Evolutionary conservation across 768 basidiomycete genomes (phyloP), one percentile per base, ranked within the genome.

Genomic region (Mycena chlorophos): DNA sequence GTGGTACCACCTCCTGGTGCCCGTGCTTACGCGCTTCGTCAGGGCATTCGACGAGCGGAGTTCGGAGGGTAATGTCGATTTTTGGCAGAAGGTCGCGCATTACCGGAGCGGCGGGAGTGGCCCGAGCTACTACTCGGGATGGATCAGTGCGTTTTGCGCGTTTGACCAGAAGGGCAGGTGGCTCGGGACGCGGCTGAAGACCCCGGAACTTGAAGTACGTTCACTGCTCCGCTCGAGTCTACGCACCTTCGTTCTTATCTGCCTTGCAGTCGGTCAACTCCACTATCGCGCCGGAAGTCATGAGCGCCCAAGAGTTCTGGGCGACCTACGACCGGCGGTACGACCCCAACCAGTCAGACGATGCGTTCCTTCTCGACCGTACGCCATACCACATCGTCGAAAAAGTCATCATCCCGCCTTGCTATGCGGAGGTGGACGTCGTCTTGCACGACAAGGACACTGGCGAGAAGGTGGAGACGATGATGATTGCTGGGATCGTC

Each of bases 1-100:
- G 5, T 79, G 77, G 77, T 67, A 70, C 22, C 63, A 68, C 27
- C 69, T 80, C 28, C 70, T 80, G 40, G 31, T 57, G 28, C n/a
- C n/a, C n/a, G n/a, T n/a, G n/a, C n/a, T n/a, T n/a, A n/a, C n/a
- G n/a, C 67, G 72, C 17, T 76, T 77, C 55, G 66, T 75, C 8
- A 23, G 56, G 2, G 69, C 75, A 6, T 78, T 73, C 47, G 70
- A 73, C 31, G 31, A 34, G 31, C 31, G 8, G 31, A 34, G 17
- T 17, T 8, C 31, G 31, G 31, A 34, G 31, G 17, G 31, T 17
- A 34, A 34, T 34, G 31, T 34, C 31, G 17, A 34, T 8, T 34
- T 34, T 34, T 34, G 31, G 31, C 31, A 34, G 31, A 8, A 34
- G 31, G 31, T 34, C 17, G 31, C 31, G 31, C 31, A 34, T 34